Evolutionary conservation across 1,139 yeast species (phyloP).

Genomic region (Taphrina sp.): DNA sequence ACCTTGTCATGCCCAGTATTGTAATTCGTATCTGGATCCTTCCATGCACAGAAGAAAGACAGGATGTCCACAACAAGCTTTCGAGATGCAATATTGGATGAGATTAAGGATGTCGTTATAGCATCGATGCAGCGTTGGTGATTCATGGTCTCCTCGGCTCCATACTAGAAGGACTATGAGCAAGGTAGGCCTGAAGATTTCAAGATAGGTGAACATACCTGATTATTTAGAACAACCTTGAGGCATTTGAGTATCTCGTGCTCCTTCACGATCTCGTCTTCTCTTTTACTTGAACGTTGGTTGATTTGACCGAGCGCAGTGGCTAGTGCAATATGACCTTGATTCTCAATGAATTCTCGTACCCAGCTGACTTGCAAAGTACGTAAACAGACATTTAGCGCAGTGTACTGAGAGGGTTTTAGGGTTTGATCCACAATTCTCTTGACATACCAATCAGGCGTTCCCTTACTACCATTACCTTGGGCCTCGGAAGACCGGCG

Average conservation of each 20-base stretch:
- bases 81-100: slow-evolving; percentile 68
- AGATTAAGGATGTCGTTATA: slow-evolving; percentile 58
- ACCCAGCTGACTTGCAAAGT: slow-evolving; percentile 95
- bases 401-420: slow-evolving; percentile 68
- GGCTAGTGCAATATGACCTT: slow-evolving; percentile 84
- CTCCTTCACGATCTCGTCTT: slow-evolving; percentile 57
- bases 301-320: slow-evolving; percentile 55
- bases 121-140: slow-evolving; percentile 57
- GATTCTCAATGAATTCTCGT: slow-evolving; percentile 69
- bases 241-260: slow-evolving; percentile 61
- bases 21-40: slow-evolving; percentile 44
- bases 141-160: slow-evolving; percentile 57
- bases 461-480: slow-evolving; percentile 41
- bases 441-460: slow-evolving; percentile 78
- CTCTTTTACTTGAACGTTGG: slow-evolving; percentile 42
- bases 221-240: slow-evolving; percentile 57
- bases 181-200: neutral
- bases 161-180: slow-evolving; percentile 43
- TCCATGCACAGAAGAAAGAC: slow-evolving; percentile 55
- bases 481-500: slow-evolving; percentile 44
- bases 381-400: slow-evolving; percentile 84
- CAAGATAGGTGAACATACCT: slow-evolving; percentile 38
- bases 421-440: slow-evolving; percentile 69
- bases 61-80: slow-evolving; percentile 77
- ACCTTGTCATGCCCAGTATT: slow-evolving; percentile 59